Evolutionary conservation across 1,139 yeast species (phyloP), one percentile per base, ranked within the genome.

Genomic region (Taphrina confusa): DNA sequence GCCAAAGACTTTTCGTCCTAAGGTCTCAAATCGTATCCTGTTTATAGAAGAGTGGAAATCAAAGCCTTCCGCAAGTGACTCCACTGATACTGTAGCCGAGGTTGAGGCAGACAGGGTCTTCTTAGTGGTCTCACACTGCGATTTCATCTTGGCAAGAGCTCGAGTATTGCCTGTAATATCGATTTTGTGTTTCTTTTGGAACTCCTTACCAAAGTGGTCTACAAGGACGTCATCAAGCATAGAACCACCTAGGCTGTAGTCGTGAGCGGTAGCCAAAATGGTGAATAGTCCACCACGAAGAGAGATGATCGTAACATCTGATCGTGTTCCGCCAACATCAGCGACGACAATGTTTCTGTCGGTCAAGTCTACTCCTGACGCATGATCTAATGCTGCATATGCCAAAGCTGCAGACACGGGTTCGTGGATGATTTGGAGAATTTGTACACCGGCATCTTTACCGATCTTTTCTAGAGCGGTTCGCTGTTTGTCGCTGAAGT

Each of bases 311-410:
- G 98, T 96, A 65, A 92, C 97, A 72, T 92, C 98, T 42, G 96
- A 85, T 76, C 98, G 84, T 68, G 90, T 81, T 72, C 97, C 97
- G 73, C 98, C 99, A 70, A 92, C 87, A 75, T 92, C 98, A 57
- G 95, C 95, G 68, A 94, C 96, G 60, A 88, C 94, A 69, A 85
- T 89, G 63, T 88, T 77, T 76, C 85, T 87, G 75, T 92, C 97
- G 67, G 78, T 77, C 68, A 80, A 82, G 61, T 82, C 85, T 62
- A 79, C 79, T 46, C 77, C 73, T 6, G 60, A 55, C 12, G 55
- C 52, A 23, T 73, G 66, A 70, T 78, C 66, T 36, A 68, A 67
- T 47, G 67, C 65, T 47, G 65, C 63, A 54, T 78, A 70, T 5
- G 97, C 91, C 68, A 92, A 79, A 65, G 92, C 78, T 56, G 97